A percentile compares a stretch with the other conserved stretches of the same genome.
phyloP scores from a whole-genome alignment of 306 rosid species.

The Pueraria montana region DNA sequence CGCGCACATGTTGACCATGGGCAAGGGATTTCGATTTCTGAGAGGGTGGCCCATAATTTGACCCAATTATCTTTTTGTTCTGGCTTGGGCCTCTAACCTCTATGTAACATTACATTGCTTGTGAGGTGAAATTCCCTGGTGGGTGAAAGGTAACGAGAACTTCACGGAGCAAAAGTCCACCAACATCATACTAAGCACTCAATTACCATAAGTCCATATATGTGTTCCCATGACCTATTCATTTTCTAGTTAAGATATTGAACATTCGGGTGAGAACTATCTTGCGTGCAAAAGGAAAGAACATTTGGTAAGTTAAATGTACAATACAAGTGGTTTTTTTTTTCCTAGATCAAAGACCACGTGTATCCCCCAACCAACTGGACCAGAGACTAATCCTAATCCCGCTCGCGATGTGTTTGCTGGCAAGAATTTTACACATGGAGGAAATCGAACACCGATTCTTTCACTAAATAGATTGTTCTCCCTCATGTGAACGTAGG shows the following conservation, averaged over 20 bases:
- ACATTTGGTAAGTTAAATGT: not conserved
- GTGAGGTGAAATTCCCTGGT: conserved; percentile 39
- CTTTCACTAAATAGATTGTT: too few relatives aligned
- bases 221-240: not conserved
- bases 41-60: conserved; percentile 30
- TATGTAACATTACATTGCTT: conserved; percentile 21
- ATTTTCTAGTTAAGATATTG: not conserved
- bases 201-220: not conserved
- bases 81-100: conserved; percentile 12
- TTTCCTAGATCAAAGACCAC: too few relatives aligned
- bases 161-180: conserved; percentile 10
- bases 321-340: too few relatives aligned
- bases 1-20: not conserved
- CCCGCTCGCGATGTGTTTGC: too few relatives aligned
- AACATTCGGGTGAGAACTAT: conserved; percentile 33
- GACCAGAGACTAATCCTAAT: too few relatives aligned
- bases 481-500: too few relatives aligned
- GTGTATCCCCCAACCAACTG: too few relatives aligned
- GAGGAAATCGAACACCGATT: too few relatives aligned
- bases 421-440: too few relatives aligned
- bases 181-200: conserved; percentile 27
- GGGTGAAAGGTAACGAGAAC: conserved; percentile 42
- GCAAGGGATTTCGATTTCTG: not conserved
- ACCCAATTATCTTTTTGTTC: not conserved
- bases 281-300: conserved; percentile 4